A percentile compares a stretch with the other conserved stretches of the same genome.
Conservation (phyloP, 345 rosid species). For the Populus euphratica region DNA sequence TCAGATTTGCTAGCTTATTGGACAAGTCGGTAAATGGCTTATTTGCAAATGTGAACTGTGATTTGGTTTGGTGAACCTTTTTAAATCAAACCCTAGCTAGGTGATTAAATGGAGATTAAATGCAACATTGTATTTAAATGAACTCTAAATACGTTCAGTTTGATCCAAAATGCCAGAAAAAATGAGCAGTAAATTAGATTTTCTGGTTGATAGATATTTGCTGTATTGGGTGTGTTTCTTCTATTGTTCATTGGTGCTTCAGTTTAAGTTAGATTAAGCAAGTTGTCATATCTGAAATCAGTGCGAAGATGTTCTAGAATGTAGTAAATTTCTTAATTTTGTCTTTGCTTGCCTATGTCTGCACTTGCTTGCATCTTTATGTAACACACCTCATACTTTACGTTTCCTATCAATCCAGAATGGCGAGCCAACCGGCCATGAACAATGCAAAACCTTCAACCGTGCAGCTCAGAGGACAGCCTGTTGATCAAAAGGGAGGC, state of each 20-base stretch:
- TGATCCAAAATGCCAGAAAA: neutral
- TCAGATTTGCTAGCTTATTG: neutral
- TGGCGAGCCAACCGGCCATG: constrained; percentile 65
- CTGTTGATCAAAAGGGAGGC: constrained; percentile 50
- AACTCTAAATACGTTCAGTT: neutral
- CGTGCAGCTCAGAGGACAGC: constrained; percentile 60
- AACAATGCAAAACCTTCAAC: constrained; percentile 53
- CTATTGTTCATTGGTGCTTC: neutral
- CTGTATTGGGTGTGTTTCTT: neutral
- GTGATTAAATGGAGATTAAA: neutral
- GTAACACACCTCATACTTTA: neutral
- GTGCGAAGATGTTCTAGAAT: neutral
- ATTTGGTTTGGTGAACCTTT: neutral
- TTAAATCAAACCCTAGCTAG: neutral
- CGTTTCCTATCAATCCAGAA: constrained; percentile 26
- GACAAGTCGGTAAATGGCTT: neutral
- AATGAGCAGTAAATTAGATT: neutral
- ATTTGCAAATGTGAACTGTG: neutral
- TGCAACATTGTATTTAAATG: neutral
- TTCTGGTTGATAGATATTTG: neutral
- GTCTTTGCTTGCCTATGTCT: neutral
- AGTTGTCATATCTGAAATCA: neutral
- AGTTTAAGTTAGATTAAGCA: neutral
- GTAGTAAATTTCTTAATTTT: neutral
- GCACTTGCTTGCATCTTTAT: neutral